These are phyloP conservation scores for slime mould (Dictyostelium discoideum) DNA, from an alignment of 78 protist species.

Conservation along the genomic window DNA sequence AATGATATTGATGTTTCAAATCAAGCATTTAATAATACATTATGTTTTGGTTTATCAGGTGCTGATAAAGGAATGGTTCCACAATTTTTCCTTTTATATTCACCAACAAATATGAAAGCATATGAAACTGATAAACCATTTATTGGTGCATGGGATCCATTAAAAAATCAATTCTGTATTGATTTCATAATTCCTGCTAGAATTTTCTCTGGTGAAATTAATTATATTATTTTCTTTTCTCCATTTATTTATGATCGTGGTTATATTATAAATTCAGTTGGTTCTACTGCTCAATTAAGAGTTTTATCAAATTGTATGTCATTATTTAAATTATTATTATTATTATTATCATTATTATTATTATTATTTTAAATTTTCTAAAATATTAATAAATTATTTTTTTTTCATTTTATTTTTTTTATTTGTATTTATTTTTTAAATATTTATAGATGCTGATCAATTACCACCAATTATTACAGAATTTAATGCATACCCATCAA, in stretches of 20 bases:
- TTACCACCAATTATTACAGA: conserved; percentile 15
- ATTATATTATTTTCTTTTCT: background rate
- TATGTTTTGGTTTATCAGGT: background rate
- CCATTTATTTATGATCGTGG: background rate
- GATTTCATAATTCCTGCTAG: background rate
- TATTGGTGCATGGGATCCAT: background rate
- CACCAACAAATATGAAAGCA: background rate
- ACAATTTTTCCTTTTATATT: background rate
- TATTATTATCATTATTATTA: too few relatives aligned
- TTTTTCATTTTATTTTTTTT: too few relatives aligned
- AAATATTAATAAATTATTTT: too few relatives aligned
- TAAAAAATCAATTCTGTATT: background rate
- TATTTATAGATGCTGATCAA: background rate
- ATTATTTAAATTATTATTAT: too few relatives aligned
- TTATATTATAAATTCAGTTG: background rate
- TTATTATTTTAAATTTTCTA: too few relatives aligned
- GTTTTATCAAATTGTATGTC: background rate
- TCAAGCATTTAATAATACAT: background rate
- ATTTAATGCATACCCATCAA: background rate
- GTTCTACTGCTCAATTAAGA: background rate
- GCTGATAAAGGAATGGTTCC: background rate
- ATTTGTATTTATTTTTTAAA: too few relatives aligned
- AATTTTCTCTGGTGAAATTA: background rate
- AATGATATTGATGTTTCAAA: background rate
- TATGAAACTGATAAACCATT: background rate